Evolutionary conservation across 2,329 filamentous ascomycete species (phyloP), one percentile per base, ranked within the genome.

Genomic region (Periconia sp.): DNA sequence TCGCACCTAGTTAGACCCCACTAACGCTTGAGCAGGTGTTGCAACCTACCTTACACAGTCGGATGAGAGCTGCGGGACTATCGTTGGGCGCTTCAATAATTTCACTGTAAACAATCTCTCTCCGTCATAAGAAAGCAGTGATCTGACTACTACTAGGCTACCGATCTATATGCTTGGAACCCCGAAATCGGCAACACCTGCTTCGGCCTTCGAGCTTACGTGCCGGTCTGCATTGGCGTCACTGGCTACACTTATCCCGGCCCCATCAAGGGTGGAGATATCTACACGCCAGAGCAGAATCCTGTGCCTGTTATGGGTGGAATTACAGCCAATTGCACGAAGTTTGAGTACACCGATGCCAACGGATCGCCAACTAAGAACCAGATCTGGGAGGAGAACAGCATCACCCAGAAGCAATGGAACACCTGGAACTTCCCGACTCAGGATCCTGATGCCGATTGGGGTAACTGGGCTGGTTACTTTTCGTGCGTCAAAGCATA

Each of bases 151-250:
- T 11, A 6, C 6, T 11, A 37, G 33, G 63, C 69, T 9, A 62
- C 65, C 13, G 68, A 71, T 42, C 61, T 72, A 41, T 68, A 66
- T 55, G 58, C 61, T n/a, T 73, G 70, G 70, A 73, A 73, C 58
- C 70, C 70, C 37, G 56, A 61, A 41, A 51, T 63, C 45, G 63
- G 66, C 43, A 59, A 60, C 18, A 54, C 57, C 15, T 71, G 68
- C 52, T 66, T 63, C 47, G 64, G 68, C 13, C 60, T 73, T 1
- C 65, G 60, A 30, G 69, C 66, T n/a, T 68, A 63, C 50, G 64
- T 68, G 5, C 69, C 69, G 10, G 64, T 72, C 47, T 73, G 70
- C 61, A 70, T 72, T 50, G 53, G 53, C 20, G 61, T 64, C 8
- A 41, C 62, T 1, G 60, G 61, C 35, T 66, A 66, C 55, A 47